phyloP scores from a whole-genome alignment of 2,329 filamentous ascomycete species.

The Colletotrichum sp. region DNA sequence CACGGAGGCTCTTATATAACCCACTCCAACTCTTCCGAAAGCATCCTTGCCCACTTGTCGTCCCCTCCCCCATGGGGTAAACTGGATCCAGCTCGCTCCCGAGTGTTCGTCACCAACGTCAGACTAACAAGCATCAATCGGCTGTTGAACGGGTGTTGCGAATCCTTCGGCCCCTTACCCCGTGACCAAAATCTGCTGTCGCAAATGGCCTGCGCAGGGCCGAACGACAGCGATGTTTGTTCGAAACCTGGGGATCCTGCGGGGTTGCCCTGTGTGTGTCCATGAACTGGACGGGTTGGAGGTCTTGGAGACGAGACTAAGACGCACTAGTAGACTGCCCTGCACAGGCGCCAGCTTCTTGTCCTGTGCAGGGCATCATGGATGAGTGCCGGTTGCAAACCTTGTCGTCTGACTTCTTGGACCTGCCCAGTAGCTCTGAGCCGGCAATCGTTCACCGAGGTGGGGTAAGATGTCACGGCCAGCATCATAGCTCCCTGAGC shows the following conservation, averaged over 20 bases:
- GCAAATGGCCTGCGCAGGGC: neutral
- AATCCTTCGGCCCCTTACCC: neutral
- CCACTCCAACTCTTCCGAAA: neutral
- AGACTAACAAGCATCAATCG: neutral
- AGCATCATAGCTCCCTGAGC: neutral
- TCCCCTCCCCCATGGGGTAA: neutral
- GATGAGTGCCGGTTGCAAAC: neutral
- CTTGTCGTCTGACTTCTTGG: neutral
- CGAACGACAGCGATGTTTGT: neutral
- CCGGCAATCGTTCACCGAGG: neutral
- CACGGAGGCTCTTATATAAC: conserved; percentile 7
- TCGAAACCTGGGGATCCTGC: neutral
- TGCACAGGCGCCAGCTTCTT: neutral
- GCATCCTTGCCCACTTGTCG: neutral
- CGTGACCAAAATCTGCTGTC: neutral
- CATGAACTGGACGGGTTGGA: neutral
- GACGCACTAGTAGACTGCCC: neutral
- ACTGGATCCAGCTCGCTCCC: neutral
- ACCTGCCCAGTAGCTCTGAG: neutral
- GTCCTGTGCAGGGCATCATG: neutral
- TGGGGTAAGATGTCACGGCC: neutral
- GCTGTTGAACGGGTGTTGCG: conserved; percentile 1
- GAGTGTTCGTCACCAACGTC: neutral
- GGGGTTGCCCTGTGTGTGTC: conserved; percentile 10
- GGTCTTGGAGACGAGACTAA: neutral